Evolutionary conservation across 1,284 basidiomycete species (phyloP), one percentile per base, ranked within the genome.

Genomic region (Tetrapyrgos nigripes): DNA sequence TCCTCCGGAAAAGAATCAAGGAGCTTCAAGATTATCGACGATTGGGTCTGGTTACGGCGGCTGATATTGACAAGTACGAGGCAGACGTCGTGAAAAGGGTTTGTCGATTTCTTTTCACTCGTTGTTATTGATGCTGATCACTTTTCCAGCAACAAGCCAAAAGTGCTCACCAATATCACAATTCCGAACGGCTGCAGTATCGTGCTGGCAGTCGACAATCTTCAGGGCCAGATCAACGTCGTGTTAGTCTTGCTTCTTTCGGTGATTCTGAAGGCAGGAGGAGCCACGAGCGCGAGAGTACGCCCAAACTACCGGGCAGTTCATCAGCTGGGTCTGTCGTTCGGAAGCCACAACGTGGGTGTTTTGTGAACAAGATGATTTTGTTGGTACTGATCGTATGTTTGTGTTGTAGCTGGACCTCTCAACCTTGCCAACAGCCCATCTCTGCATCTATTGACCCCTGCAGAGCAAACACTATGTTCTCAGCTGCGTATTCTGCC

Each of bases 1-100:
- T 91, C 51, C 79, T 98, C 11, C 86, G 94, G 5, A 94, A 93
- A 68, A 83, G 90, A 44, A 96, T 97, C 68, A 83, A 89, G 57
- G 95, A 97, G 64, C 79, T 98, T 23, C 96, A 98, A 68, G 87
- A 91, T 59, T 96, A 94, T 72, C 87, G 96, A 13, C 83, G 90
- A 37, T 84, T 93, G 70, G 96, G 96, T 0, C 78, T 97, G 44
- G 88, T 87, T 1, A 92, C 89, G 0, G 76, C 87, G 4, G 87
- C 88, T n/a, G 96, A 97, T 66, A 92, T 94, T 46, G 93, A 96
- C 50, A 91, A 89, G 67, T 97, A 93, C 68, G 92, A 96, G 45
- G 74, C 79, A 31, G 93, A 95, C 67, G 79, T 87, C 50, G 77
- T 83, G 19, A 89, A 91, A 64, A 79, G 93, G 63, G 92, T 93